Evolutionary conservation across 345 rosid species (phyloP), one percentile per base, ranked within the genome.

Genomic region (Zanthoxylum bungeanum): DNA sequence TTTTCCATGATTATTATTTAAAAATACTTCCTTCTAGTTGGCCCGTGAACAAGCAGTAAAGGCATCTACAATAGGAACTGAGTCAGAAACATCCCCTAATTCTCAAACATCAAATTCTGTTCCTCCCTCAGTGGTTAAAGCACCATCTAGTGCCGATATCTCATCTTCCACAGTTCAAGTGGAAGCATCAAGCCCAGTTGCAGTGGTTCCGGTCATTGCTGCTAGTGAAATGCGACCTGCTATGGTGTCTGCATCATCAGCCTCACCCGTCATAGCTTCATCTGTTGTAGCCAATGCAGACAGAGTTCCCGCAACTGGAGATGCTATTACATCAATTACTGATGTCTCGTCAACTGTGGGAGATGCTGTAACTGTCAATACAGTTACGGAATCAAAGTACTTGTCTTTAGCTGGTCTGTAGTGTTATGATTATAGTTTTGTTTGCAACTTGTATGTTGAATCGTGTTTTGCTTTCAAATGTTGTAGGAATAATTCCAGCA

Each of bases 41-140:
- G 99, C 99, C 76, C 93, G 98, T 64, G 99, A 95, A 80, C 98
- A 86, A 68, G 96, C 98, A 25, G 86, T 84, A 66, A 75, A 75
- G 70, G 82, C 82, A 71, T 84, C 73, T 77, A 78, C 74, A 71
- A 86, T 85, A 72, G 85, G 73, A 70, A 39, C 81, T 61, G 85
- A 60, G 34, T 67, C 81, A 3, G 87, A 79, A 75, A 66, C 34
- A 19, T 7, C 36, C 57, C 70, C 52, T 30, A 71, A 55, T 56
- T 73, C 79, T 81, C 71, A 65, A 36, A 64, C 60, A 34, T 44
- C 66, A 64, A 73, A 73, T 75, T 70, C 82, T 77, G 64, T 63
- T 58, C 60, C 81, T 55, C 36, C 70, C 17, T 53, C 70, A 61
- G 78, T 46, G 61, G 74, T 65, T 68, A 82, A 81, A 77, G 78